Conservation (phyloP, 495 filamentous ascomycete genomes). For the Amniculicola lignicola region DNA sequence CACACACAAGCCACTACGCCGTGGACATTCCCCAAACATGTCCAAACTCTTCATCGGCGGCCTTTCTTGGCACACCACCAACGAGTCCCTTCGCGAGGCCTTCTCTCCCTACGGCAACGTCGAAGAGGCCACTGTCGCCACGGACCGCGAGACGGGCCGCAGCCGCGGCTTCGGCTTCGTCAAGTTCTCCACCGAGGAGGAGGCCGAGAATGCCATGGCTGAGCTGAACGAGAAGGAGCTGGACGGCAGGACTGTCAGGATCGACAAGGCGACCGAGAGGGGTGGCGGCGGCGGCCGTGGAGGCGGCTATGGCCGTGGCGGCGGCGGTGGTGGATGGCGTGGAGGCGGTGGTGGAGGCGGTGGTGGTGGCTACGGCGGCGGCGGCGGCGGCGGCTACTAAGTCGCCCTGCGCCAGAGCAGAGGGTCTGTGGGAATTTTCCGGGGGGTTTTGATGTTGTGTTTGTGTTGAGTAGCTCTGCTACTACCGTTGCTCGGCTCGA, state of each 20-base stretch:
- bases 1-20: too few relatives aligned
- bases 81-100: conserved; percentile 72
- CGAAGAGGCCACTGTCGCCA: conserved; percentile 96
- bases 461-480: too few relatives aligned
- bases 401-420: too few relatives aligned
- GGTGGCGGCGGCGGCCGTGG: conserved; percentile 56
- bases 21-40: too few relatives aligned
- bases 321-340: conserved; percentile 6
- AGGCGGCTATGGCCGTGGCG: conserved; percentile 35
- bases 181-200: conserved; percentile 71
- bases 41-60: conserved; percentile 91
- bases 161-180: conserved; percentile 98
- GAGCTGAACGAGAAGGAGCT: conserved; percentile 95
- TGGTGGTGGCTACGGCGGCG: conserved; percentile 9
- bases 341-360: conserved; percentile 10
- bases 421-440: too few relatives aligned
- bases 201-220: conserved; percentile 76
- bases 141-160: conserved; percentile 92
- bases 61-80: conserved; percentile 97
- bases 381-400: conserved; percentile 10
- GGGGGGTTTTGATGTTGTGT: too few relatives aligned
- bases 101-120: conserved; percentile 86
- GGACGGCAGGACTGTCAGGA: conserved; percentile 91
- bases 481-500: too few relatives aligned
- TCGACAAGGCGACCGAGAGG: conserved; percentile 91